Conservation (phyloP, 2,329 filamentous ascomycete genomes). For the Neonectria punicea region DNA sequence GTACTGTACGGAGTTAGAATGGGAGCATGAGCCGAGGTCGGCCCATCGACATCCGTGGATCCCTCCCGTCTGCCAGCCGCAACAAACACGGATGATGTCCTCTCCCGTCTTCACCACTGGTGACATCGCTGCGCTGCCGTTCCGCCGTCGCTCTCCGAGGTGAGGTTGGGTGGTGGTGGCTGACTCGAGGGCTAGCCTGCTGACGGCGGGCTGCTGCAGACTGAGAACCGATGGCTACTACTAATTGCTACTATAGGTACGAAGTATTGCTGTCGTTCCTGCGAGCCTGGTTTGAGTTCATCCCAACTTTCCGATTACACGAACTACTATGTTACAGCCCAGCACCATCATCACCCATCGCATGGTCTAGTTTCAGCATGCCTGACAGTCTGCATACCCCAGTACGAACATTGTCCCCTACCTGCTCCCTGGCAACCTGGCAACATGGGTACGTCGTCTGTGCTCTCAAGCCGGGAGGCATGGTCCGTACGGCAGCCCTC, state of each 20-base stretch:
- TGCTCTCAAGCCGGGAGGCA: constrained; percentile 1
- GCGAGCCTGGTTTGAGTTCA: constrained; percentile 5
- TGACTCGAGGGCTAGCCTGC: not conserved
- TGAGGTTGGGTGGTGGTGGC: not conserved
- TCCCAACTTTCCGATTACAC: constrained; percentile 20
- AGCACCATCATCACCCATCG: not conserved
- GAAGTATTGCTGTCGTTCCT: not conserved
- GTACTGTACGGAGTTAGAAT: not conserved
- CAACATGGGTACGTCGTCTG: constrained; percentile 3
- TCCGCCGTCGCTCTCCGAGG: not conserved
- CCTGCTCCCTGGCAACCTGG: not conserved
- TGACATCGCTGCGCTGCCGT: not conserved
- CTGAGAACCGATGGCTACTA: not conserved
- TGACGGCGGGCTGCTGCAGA: not conserved
- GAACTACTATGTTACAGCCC: not conserved
- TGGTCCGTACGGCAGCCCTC: constrained; percentile 4
- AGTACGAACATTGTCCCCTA: not conserved
- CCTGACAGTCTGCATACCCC: constrained; percentile 8
- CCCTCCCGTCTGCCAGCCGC: too few species aligned
- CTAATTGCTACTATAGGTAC: too few species aligned
- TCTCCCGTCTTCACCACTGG: not conserved
- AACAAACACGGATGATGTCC: not conserved
- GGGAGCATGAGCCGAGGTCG: not conserved
- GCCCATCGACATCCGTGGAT: not conserved
- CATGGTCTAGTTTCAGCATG: constrained; percentile 18